Percentiles rank a stretch among this genome's conserved stretches.
These are phyloP conservation scores for Arthrobotrys conoides DNA, from an alignment of 2,329 filamentous ascomycete species.

Conservation along the genomic window DNA sequence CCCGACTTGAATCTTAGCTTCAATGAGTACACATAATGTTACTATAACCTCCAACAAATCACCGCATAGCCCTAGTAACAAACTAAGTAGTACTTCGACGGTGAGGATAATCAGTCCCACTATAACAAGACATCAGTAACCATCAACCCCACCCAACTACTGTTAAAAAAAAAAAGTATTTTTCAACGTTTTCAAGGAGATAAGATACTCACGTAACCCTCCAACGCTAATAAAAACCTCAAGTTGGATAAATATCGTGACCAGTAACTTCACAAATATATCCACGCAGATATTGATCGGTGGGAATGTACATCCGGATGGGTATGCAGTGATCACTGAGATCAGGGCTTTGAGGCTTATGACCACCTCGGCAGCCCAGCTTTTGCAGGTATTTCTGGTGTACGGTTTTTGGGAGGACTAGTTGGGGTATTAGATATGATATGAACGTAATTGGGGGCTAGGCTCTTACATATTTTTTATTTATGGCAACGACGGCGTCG, in stretches of 20 bases:
- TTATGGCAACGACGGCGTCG: slow-evolving; percentile 18
- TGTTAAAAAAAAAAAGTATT: neutral
- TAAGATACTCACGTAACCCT: slow-evolving; percentile 28
- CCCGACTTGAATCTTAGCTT: slow-evolving; percentile 27
- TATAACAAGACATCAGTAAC: neutral
- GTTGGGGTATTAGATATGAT: neutral
- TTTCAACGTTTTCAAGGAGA: neutral
- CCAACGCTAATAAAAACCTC: slow-evolving; percentile 24
- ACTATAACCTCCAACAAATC: slow-evolving; percentile 17
- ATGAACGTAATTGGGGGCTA: neutral
- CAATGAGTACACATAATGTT: slow-evolving; percentile 11
- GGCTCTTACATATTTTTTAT: slow-evolving; percentile 31
- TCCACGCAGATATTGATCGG: slow-evolving; percentile 8
- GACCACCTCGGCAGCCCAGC: slow-evolving; percentile 22
- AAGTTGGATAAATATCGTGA: slow-evolving; percentile 26
- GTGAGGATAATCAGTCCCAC: slow-evolving; percentile 9
- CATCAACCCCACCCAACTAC: too few species aligned
- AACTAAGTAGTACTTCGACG: slow-evolving; percentile 20
- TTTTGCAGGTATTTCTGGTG: neutral
- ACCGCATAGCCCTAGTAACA: slow-evolving; percentile 32
- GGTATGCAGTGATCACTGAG: slow-evolving; percentile 14
- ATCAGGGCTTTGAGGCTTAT: slow-evolving; percentile 22
- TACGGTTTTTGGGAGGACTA: slow-evolving; percentile 1
- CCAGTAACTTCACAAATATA: slow-evolving; percentile 27
- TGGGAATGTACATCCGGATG: slow-evolving; percentile 13